Evolutionary conservation across 2,329 filamentous ascomycete genomes (phyloP), one percentile per base, ranked within the genome.

Genomic region (Dactylellina haptotyla): DNA sequence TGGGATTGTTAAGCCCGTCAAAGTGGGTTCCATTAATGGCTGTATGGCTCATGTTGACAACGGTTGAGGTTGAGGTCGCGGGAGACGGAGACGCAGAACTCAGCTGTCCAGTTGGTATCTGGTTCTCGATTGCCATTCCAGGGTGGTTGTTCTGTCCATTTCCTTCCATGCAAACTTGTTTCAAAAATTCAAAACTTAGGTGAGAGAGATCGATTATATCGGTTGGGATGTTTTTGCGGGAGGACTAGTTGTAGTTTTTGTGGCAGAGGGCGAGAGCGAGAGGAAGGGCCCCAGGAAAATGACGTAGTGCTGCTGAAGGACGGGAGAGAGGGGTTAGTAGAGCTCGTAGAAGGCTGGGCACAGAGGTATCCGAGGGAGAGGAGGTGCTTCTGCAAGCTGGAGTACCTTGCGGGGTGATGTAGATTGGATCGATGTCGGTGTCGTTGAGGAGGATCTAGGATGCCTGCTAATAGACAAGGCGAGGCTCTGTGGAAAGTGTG

Each of bases 81-180:
- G 70, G 63, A 41, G 70, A 53, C 51, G 70, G 50, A 37, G 70
- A 69, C 26, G 62, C 56, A 50, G 70, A 67, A 61, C 48, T 73
- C 59, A 73, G 61, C 59, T 65, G 69, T 61, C 61, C 53, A 59
- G 54, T 66, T 53, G 69, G 54, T 73, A 59, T 61, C 69, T 65
- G 56, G 63, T 75, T 67, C 56, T 75, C 63, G 70, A 75, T 69
- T 69, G 70, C 62, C 70, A 75, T 75, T 67, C 62, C 62, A 67
- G 59, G 43, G 63, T 58, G 34, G 45, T 59, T 75, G 57, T 45
- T 64, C 57, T 75, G 62, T 75, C 70, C 70, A 75, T 75, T 43
- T 67, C 70, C 63, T 54, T 75, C 70, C 70, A 75, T 75, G 28
- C 70, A 75, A n/a, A 75, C 34, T 64, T 45, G 58, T 32, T 63